Base-by-base conservation (phyloP, 108 stramenopile genomes). In the Mediolabrus comicus region DNA sequence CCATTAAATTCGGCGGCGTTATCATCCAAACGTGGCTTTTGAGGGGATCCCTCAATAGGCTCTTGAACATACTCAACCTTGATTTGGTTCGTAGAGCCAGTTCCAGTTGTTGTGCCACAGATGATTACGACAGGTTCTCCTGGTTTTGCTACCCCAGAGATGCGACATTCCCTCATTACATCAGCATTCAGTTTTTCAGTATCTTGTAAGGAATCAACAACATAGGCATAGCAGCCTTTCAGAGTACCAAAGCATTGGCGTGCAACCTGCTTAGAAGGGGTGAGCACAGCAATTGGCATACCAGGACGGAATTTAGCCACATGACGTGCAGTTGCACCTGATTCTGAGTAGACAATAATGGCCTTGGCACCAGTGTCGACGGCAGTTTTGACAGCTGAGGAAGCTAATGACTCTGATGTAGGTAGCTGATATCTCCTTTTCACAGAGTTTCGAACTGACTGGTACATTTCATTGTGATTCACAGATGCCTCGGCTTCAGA, bases 281-380 rank as follows among this genome's bases (percentile, higher is more conserved):
- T 98, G 60, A 97, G 74, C 46, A 92, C 92, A 43, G 94, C 59
- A 36, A 98, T 70, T 12, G 92, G 90, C 65, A 95, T 74, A 28
- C 81, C 82, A 4, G 98, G 98, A 56, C 98, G 95, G 92, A 98
- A 99, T 77, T 98, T 98, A 65, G 98, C 95, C 27, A 99, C 84
- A 43, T 95, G 84, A 54, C 90, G 91, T 2, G 98, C 97, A 19
- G 97, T 97, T 62, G 69, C 81, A 30, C 99, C 99, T 16, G 88
- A 91, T 67, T 97, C 95, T 17, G 97, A 92, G 64, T 96, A 83
- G 28, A 99, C 98, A 61, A 98, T 73, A 53, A 97, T 95, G 22
- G 71, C 86, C 77, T 88, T 90, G 67, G 99, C 98, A 27, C 79
- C 69, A 4, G 97, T 71, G 73, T 98, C 98, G 69, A 92, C 85